Evolutionary conservation across 306 rosid genomes (phyloP), one percentile per base, ranked within the genome.

Genomic region (Alnus glutinosa): DNA sequence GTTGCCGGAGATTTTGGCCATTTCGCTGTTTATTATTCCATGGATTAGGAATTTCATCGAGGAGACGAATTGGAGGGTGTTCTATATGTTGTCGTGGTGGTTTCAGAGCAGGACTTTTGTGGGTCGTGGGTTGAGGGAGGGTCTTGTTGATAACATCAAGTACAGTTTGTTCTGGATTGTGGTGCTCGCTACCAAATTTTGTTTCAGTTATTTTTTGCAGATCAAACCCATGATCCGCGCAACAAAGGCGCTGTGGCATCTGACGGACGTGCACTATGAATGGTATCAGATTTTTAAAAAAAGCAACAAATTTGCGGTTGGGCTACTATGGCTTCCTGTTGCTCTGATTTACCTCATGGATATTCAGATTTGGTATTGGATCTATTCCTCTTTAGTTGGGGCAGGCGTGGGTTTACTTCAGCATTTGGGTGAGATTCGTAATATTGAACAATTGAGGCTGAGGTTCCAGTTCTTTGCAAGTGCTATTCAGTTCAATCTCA

Each of bases 381-480:
- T 94, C 72, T 92, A 89, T 86, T 94, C 98, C 23, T 94, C 98
- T 58, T 80, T 94, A 83, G 93, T 78, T 83, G 98, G 98, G 78
- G 97, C 92, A 0, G 89, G 58, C 47, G 97, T 92, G 64, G 98
- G 98, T 67, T 81, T 94, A 89, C 85, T 92, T 79, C 89, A 86
- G 69, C 97, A 94, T 88, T 83, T 94, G 91, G 98, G 98, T 51
- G 98, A 94, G 89, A 94, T 94, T 78, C 90, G 98, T 73, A 92
- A 94, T 80, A 90, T 92, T 57, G 89, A 88, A 73, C 98, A 95
- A 73, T 75, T 95, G 86, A 90, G 92, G 82, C 77, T 95, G 76
- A 91, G 98, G 86, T 95, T 95, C 90, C 98, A 95, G 86, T 95
- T 92, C 89, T 95, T 92, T 80, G 98, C 98, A 3, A 87, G 95